A percentile compares a stretch with the other conserved stretches of the same genome.
phyloP scores from a whole-genome alignment of 768 basidiomycete genomes.

The Hysterangium stoloniferum region DNA sequence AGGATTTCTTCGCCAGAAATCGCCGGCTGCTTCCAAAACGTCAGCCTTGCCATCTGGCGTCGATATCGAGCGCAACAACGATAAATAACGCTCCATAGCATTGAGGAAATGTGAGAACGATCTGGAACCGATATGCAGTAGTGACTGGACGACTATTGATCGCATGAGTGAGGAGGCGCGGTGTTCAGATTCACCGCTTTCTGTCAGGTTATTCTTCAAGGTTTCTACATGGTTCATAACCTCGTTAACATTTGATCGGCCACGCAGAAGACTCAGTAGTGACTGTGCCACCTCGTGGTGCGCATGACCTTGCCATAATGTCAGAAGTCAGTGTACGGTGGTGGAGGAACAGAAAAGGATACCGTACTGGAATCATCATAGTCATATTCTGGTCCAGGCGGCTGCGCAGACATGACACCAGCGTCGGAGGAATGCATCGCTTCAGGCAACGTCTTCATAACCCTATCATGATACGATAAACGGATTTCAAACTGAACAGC shows the following conservation, averaged over 20 bases:
- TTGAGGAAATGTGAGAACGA: slow-evolving; percentile 98
- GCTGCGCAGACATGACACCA: slow-evolving; percentile 55
- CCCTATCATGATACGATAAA: slow-evolving; percentile 87
- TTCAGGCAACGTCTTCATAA: slow-evolving; percentile 81
- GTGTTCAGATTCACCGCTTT: slow-evolving; percentile 47
- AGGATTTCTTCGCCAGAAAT: slow-evolving; percentile 78
- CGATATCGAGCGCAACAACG: slow-evolving; percentile 60
- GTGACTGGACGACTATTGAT: slow-evolving; percentile 77
- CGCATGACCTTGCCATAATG: slow-evolving; percentile 47
- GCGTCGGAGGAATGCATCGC: slow-evolving; percentile 63
- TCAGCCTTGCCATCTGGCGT: slow-evolving; percentile 52
- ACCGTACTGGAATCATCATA: slow-evolving; percentile 71
- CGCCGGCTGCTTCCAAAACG: slow-evolving; percentile 60
- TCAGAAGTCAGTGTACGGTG: background rate
- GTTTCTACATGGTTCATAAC: slow-evolving; percentile 68
- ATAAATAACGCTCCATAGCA: slow-evolving; percentile 90
- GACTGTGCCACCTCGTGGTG: slow-evolving; percentile 75
- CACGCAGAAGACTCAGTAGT: slow-evolving; percentile 74
- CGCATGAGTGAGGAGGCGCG: slow-evolving; percentile 63
- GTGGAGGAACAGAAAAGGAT: background rate
- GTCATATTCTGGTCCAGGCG: slow-evolving; percentile 73
- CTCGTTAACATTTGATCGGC: slow-evolving; percentile 71
- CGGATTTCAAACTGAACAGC: slow-evolving; percentile 87
- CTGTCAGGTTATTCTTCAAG: slow-evolving; percentile 57
- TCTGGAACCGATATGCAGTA: slow-evolving; percentile 86